Percentiles rank a stretch among this genome's conserved stretches.
phyloP scores from a whole-genome alignment of 352 stramenopile species.

The Pythium pyrilobum region DNA sequence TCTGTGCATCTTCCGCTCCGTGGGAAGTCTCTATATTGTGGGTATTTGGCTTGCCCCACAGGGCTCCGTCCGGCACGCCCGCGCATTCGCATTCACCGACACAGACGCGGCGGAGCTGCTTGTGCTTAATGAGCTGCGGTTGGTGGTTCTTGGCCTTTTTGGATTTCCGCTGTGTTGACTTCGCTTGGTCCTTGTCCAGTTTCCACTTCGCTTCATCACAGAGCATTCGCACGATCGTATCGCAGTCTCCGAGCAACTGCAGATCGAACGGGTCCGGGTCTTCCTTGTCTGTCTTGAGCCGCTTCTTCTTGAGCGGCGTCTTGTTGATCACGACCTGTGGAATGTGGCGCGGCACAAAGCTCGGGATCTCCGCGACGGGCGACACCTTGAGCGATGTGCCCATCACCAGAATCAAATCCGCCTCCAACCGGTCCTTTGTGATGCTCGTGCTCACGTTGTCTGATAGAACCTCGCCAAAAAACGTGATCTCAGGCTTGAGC shows the following conservation, averaged over 20 bases:
- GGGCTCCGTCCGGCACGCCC: constrained; percentile 21
- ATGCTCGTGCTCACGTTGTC: constrained; percentile 83
- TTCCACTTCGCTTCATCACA: constrained; percentile 52
- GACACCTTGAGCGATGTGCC: constrained; percentile 96
- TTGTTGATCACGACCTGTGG: constrained; percentile 90
- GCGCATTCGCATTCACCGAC: constrained; percentile 53
- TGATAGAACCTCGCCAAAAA: constrained; percentile 94
- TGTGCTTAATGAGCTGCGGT: constrained; percentile 23
- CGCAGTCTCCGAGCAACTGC: constrained; percentile 75
- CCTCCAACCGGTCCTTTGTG: constrained; percentile 66
- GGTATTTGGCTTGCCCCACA: constrained; percentile 1
- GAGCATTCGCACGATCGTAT: constrained; percentile 69
- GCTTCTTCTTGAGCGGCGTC: constrained; percentile 79
- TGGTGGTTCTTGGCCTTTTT: constrained; percentile 8
- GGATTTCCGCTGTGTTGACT: not conserved
- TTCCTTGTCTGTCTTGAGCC: constrained; percentile 30
- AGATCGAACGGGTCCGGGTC: constrained; percentile 71
- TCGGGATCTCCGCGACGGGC: constrained; percentile 90
- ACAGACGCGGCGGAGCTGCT: constrained; percentile 26
- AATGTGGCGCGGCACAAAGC: constrained; percentile 74
- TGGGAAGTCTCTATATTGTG: constrained; percentile 17
- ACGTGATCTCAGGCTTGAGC: constrained; percentile 96
- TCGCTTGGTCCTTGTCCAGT: constrained; percentile 1
- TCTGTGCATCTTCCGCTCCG: constrained; percentile 26
- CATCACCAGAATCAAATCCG: constrained; percentile 97